Evolutionary conservation across 2,329 filamentous ascomycete species (phyloP), one percentile per base, ranked within the genome.

Genomic region (Penicillium sp.): DNA sequence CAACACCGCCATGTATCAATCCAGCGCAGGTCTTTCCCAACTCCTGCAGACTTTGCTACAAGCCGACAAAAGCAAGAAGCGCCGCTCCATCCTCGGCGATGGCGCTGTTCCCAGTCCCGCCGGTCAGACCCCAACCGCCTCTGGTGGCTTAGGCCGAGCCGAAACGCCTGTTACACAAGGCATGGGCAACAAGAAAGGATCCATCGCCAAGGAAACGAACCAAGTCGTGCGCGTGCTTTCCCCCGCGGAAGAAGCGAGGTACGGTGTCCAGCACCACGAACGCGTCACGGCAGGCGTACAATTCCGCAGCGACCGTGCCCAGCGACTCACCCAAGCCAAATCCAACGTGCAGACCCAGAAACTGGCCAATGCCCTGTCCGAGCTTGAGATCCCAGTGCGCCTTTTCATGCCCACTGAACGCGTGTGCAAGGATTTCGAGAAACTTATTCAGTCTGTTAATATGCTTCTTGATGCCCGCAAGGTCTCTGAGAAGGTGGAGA

Each of bases 21-120:
- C 88, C 14, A 95, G 88, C 46, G 78, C 84, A 54, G 89, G 89
- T 7, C 75, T 99, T 3, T 84, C 88, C 47, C 82, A 84, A 46
- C 80, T 97, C 14, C 81, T 95, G 52, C 85, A 92, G 64, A 90
- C 86, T 56, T 81, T 97, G 30, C 81, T 95, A 69, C 82, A 81
- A 49, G 84, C 84, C 45, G 92, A 96, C 70, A 91, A 93, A 68
- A 84, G 84, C 54, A 95, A 95, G 77, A 96, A 96, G 72, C 85
- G 89, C 50, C 89, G 85, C 67, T 84, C 84, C 4, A 74, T 87
- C 22, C 78, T 86, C 61, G 82, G 80, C 8, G 85, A 86, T 22
- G 78, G 75, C 25, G 68, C 70, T 27, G 57, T 64, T n/a, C 61
- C 70, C 41, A 73, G 62, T 72, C 80, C 64, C 67, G 82, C 54